Evolutionary conservation across 768 basidiomycete genomes (phyloP).

Genomic region (Hebeloma cylindrosporum): DNA sequence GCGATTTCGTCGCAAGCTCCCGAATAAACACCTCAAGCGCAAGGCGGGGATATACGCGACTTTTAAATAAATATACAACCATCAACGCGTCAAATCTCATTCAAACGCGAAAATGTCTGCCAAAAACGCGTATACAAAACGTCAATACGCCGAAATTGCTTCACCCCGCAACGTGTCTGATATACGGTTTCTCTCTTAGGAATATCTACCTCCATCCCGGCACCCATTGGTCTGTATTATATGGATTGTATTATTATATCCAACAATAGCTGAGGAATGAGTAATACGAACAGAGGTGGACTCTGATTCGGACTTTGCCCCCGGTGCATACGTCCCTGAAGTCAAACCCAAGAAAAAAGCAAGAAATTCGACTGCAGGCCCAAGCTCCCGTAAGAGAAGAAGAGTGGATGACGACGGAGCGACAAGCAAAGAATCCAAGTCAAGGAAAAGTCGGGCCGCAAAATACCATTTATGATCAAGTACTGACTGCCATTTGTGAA

Average conservation of each 20-base stretch:
- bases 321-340: slow-evolving; percentile 38
- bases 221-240: background rate
- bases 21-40: too few species aligned
- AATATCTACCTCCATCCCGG: slow-evolving; percentile 22
- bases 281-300: slow-evolving; percentile 35
- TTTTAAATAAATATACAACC: too few species aligned
- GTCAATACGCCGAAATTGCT: slow-evolving; percentile 16
- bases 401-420: slow-evolving; percentile 8
- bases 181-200: slow-evolving; percentile 24
- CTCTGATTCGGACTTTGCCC: slow-evolving; percentile 52
- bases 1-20: too few species aligned
- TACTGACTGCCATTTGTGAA: too few species aligned
- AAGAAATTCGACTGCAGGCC: slow-evolving; percentile 8
- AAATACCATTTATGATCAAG: too few species aligned
- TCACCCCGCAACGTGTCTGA: background rate
- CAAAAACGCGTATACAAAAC: slow-evolving; percentile 29
- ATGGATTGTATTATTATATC: background rate
- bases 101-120: slow-evolving; percentile 1
- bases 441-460: slow-evolving; percentile 2
- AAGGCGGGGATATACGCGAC: too few species aligned
- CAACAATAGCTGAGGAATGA: background rate
- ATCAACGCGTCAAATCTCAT: too few species aligned
- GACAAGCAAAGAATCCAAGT: background rate
- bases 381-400: slow-evolving; percentile 14
- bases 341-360: slow-evolving; percentile 29